Evolutionary conservation across 768 basidiomycete genomes (phyloP), one percentile per base, ranked within the genome.

Genomic region (Hirschioporus abietinus): DNA sequence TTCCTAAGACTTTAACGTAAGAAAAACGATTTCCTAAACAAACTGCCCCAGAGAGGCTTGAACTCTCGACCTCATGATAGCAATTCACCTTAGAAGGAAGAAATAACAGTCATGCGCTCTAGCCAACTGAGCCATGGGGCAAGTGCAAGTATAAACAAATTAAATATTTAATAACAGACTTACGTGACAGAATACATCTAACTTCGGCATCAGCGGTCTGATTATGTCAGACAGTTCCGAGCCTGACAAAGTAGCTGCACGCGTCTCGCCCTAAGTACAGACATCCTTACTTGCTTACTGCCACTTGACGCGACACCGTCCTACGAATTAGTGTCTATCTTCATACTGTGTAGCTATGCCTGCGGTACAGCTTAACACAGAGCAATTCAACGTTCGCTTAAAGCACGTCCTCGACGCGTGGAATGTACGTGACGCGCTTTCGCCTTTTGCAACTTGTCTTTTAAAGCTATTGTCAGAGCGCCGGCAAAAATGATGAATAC

Each of bases 401-500:
- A 82, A 84, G 75, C 80, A 77, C 61, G 78, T 90, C 30, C 86
- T 84, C 70, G 84, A 88, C 70, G 79, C 80, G 68, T 90, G 89
- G 89, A 83, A 80, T 68, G 88, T 89, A 70, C 70, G 86, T 80
- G 15, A 10, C 20, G 34, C 42, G 24, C 26, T 35, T 20, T 20
- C 70, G 35, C 66, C 26, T 30, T 42, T 27, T 61, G 23, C 35
- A 62, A 15, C 23, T 63, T 26, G 60, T 52, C 18, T 57, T 64
- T 52, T 27, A 66, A 66, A 66, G 20, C 35, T 30, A 62, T 25
- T 66, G 64, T 68, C 61, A 92, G 92, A 84, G 78, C 76, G 87
- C 89, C 67, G 81, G 75, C 70, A 81, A 87, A 72, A 87, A 88
- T 69, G 89, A 91, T 60, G 92, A 93, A 70, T 89, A 86, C 71